Base-by-base conservation (phyloP, 2,329 filamentous ascomycete genomes). In the Neurospora crassa region DNA sequence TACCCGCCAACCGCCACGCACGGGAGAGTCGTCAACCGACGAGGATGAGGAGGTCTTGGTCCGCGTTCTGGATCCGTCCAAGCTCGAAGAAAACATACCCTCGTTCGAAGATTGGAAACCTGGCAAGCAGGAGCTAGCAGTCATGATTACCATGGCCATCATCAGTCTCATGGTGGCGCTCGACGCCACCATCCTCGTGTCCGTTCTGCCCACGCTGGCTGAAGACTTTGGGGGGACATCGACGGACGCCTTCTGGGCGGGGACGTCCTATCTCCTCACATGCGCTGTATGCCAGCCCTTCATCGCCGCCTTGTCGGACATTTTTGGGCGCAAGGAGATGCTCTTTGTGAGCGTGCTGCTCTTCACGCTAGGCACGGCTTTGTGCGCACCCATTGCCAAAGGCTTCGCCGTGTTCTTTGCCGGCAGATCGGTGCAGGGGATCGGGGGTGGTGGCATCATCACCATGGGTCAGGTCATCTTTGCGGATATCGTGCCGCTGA, bases 151-250 rank as follows among this genome's bases (percentile, higher is more conserved):
- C 12, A 77, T 85, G 40, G 79, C 81, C 34, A 73, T 84, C 40
- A 77, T 84, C 53, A 82, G 83, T 6, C 80, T 85, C 74, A 83
- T 85, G 79, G 84, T 86, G 53, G 81, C 82, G 3, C 80, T 86
- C 47, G 83, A 86, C 74, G 81, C 82, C 12, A 84, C 84, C 0
- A 81, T 85, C 41, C 76, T 86, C 59, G 83, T 84, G 7, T 79
- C 83, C 8, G 78, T 82, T 0, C 73, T 86, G 45, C 82, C 84
- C 16, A 77, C 76, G 74, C 74, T 85, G 74, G 76, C 82, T 53
- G 67, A 76, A 18, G 73, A 80, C 73, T 75, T 83, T 34, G 68
- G 79, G 67, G 76, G 80, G 71, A 72, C 78, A 73, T 73, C 81
- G 42, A 77, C 79, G 11, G 79, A 81, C 67, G 79, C 82, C 0